Evolutionary conservation across 352 stramenopile species (phyloP), one percentile per base, ranked within the genome.

Genomic region (Globisporangium viniferum): DNA sequence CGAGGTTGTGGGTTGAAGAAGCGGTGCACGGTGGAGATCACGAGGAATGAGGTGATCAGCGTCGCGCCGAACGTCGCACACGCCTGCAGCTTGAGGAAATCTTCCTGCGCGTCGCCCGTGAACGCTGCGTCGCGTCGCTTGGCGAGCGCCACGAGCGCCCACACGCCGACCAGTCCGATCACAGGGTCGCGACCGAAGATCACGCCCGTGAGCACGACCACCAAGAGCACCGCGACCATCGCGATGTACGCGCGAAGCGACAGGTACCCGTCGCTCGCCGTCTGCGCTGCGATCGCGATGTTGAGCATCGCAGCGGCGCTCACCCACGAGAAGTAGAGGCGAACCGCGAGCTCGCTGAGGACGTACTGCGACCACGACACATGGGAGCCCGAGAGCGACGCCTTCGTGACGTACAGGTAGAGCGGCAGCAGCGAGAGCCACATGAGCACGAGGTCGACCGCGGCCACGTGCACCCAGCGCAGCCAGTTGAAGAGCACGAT

Each of bases 271-370:
- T 70, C 73, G 3, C 62, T 22, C 20, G 78, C 15, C 5, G 73
- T 66, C 72, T 90, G 76, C 55, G 79, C 57, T 14, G 74, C 78
- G 64, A 88, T 81, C 24, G 76, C 75, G 77, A 82, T 88, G 69
- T 76, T 89, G 44, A 91, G 64, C 44, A 85, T 56, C 8, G 71
- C 71, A 27, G 80, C 76, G 56, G 76, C 78, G 9, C 72, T 87
- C 69, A 89, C 80, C 77, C 80, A 90, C n/a, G 80, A 72, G 58
- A 90, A 90, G 67, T 91, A 90, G 10, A 92, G 55, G 0, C 79
- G 79, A 10, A 91, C 69, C n/a, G 73, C 78, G 7, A 92, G 60
- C 58, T 91, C 80, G 49, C 80, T 87, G 69, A 73, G 81, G 2
- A 89, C 29, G 62, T 86, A 89, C 70, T 84, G 73, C 35, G 70